Evolutionary conservation across 768 basidiomycete genomes (phyloP), one percentile per base, ranked within the genome.

Genomic region (Stropharia rugosoannulata): DNA sequence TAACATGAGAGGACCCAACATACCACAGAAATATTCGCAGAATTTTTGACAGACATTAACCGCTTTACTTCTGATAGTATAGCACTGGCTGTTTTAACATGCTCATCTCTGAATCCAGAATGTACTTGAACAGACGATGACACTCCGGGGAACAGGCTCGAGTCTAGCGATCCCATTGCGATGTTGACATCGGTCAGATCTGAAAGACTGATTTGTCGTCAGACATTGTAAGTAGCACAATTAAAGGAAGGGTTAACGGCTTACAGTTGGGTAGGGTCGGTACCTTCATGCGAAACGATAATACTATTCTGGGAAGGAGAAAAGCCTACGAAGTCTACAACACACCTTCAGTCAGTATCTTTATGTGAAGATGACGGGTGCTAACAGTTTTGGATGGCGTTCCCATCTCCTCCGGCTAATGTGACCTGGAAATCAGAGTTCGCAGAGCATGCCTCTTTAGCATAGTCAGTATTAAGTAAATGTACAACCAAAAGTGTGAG

Each of bases 241-340:
- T 85, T 84, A 4, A 80, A 80, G 48, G 65, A 80, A 80, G 48
- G 65, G 59, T 29, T 27, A 15, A 1, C 36, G 7, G 49, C 74
- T 63, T 59, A 84, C 83, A 86, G 60, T 56, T 80, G 62, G 0
- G 68, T 75, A 5, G 83, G 80, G 56, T 86, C 80, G 2, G 85
- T 85, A 12, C 84, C 84, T 62, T 86, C 72, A 59, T 84, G 84
- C 1, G 78, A 78, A 7, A 85, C 81, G 10, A 86, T 74, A 35
- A 85, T 74, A 1, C 81, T 71, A 49, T 77, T 71, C 56, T 77
- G 66, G 9, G 68, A 55, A 0, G 78, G 76, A 74, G 80, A 83
- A 60, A 78, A 82, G 5, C 84, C 84, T 16, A 84, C 82, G 59
- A 75, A 84, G 57, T 70, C 82, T 84, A 52, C 47, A 64, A 67